Evolutionary conservation across 495 filamentous ascomycete species (phyloP), one percentile per base, ranked within the genome.

Genomic region (Massariosphaeria phaeospora): DNA sequence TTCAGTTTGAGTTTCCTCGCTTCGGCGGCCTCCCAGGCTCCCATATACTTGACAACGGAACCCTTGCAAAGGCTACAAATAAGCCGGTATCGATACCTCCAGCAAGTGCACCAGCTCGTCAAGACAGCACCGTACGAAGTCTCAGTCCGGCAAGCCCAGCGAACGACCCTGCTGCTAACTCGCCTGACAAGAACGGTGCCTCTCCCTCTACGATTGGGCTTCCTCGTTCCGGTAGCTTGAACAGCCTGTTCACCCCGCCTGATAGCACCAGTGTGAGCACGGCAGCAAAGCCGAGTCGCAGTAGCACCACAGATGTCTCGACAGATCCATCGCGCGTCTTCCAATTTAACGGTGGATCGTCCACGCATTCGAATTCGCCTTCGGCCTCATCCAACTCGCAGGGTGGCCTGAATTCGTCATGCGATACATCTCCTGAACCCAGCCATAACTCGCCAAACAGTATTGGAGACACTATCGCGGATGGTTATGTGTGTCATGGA

Each of bases 1-100:
- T 98, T 66, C 80, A 89, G 62, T 97, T 95, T 59, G 90, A 96
- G 56, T 97, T 97, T 64, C 93, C 93, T 50, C 88, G 84, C 68
- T 96, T 96, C 67, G 93, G 93, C 33, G 77, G 79, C 54, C 73
- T 90, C 20, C 86, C 88, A 0, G 84, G 80, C 11, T 74, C 80
- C n/a, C 75, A 80, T 29, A 70, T 78, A 20, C 70, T 81, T 59
- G 81, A 72, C 49, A 80, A 78, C 52, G 69, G 73, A 26, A 59
- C 64, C 13, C 49, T 66, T 10, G 50, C 66, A 2, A 71, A 66
- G 43, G 46, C 36, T 2, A 26, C 36, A 12, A 62, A 54, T 24
- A 63, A 58, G 41, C 20, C 30, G 17, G 47, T 27, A 8, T 44
- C 56, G 5, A 44, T 29, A 12, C 23, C 61, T 21, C 41, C 50